phyloP scores from a whole-genome alignment of 768 basidiomycete species.

The Hortiboletus campestris region DNA sequence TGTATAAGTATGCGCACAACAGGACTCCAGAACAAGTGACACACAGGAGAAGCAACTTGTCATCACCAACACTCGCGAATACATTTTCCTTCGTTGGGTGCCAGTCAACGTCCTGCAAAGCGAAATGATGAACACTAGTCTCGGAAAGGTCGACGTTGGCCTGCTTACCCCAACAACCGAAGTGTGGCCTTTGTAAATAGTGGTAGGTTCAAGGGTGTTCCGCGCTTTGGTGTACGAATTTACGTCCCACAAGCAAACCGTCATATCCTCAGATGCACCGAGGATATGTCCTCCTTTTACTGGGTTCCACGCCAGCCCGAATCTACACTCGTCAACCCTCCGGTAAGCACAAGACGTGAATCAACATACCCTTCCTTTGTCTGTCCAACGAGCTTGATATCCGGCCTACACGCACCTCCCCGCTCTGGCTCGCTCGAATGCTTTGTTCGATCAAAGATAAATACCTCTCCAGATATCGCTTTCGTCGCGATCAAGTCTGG shows the following conservation, averaged over 20 bases:
- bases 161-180: conserved; percentile 84
- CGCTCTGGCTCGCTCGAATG: conserved; percentile 91
- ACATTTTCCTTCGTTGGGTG: conserved; percentile 76
- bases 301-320: conserved; percentile 92
- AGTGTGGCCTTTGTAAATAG: conserved; percentile 82
- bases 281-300: conserved; percentile 79
- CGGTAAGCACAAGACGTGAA: neutral
- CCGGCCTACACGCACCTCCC: conserved; percentile 81
- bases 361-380: conserved; percentile 82
- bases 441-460: conserved; percentile 96
- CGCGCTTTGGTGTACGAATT: conserved; percentile 83
- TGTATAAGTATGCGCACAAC: neutral
- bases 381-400: conserved; percentile 89
- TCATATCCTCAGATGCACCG: conserved; percentile 94
- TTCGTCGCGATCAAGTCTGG: conserved; percentile 97
- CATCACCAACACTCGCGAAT: conserved; percentile 95
- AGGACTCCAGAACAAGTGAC: conserved; percentile 29
- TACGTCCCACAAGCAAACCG: conserved; percentile 95
- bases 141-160: neutral
- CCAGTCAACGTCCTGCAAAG: conserved; percentile 91
- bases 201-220: conserved; percentile 78
- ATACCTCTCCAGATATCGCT: conserved; percentile 83
- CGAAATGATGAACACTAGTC: neutral
- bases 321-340: conserved; percentile 48
- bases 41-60: conserved; percentile 90